Conservation (phyloP, 2,329 filamentous ascomycete species). For the Cladosporium cucumerinum region DNA sequence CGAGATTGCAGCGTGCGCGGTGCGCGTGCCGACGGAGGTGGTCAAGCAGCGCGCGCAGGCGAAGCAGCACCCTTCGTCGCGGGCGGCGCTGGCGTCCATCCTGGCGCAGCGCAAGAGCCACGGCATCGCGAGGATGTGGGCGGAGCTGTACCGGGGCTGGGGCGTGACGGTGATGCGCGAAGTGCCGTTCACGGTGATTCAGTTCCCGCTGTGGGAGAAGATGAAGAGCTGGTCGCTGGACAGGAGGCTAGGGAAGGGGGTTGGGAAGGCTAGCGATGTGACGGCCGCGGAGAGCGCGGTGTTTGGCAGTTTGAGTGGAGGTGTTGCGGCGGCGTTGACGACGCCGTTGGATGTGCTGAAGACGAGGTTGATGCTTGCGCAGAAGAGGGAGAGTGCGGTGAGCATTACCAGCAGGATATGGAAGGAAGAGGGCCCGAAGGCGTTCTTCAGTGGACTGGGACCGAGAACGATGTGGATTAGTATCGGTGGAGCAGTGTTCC, state of each 20-base stretch:
- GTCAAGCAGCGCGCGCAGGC: conserved; percentile 97
- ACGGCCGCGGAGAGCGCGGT: conserved; percentile 75
- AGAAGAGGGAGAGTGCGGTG: conserved; percentile 59
- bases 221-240: conserved; percentile 70
- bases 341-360: conserved; percentile 96
- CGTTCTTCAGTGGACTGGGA: conserved; percentile 73
- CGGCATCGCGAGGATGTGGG: conserved; percentile 60
- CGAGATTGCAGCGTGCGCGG: conserved; percentile 86
- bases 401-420: conserved; percentile 63
- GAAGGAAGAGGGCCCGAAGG: conserved; percentile 59
- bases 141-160: conserved; percentile 88
- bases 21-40: conserved; percentile 92
- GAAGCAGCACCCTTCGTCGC: conserved; percentile 68
- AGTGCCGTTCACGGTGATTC: conserved; percentile 94
- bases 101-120: conserved; percentile 41
- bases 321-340: conserved; percentile 79
- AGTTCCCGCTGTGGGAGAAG: conserved; percentile 95
- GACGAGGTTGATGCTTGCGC: conserved; percentile 89
- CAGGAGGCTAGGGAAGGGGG: conserved; percentile 30
- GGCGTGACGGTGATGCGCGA: conserved; percentile 90
- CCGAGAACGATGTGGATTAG: conserved; percentile 94
- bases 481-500: conserved; percentile 86
- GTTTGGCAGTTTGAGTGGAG: conserved; percentile 80
- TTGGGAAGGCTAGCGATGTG: conserved; percentile 42
- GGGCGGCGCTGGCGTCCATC: conserved; percentile 68